Base-by-base conservation (phyloP, 495 filamentous ascomycete species). In the Penicillium arizonense region DNA sequence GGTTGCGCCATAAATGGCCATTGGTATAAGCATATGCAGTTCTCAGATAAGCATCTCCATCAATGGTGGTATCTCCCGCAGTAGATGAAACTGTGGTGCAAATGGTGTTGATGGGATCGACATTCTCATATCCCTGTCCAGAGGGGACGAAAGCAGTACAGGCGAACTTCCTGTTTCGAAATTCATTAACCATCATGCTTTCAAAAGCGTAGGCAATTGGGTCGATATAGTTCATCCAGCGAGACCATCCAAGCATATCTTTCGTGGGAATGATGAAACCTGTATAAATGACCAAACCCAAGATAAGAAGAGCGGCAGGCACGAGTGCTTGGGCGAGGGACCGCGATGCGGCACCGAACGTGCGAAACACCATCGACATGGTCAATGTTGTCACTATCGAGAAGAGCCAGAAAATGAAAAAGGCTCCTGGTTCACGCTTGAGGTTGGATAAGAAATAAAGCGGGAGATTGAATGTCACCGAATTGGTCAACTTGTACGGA, bases 1-100 rank as follows among this genome's bases (percentile, higher is more conserved):
- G 64, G 51, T 89, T 88, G 14, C 86, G 68, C 86, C 86, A 89
- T 24, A 87, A 76, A 56, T 89, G 82, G 16, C 62, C 68, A 34
- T 75, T 65, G 20, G 68, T 71, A 52, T 88, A 89, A 12, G 70
- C 36, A 72, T 79, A 93, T 12, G 78, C 65, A 4, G 71, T 70
- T 28, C 75, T 70, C 54, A 92, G 73, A 59, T 89, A 96, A 13
- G 61, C 71, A 52, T 90, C 9, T 69, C 78, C 81, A 5, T 73
- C 56, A 28, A 65, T 40, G 21, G 85, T 75, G 53, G 82, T 87
- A 14, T 71, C 67, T 73, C 28, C 84, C 81, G 23, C 55, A 47
- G 16, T 88, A 78, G 12, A 53, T 24, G 0, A 60, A 38, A 1
- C 77, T 13, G 81, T 56, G 20, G 74, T 64, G 58, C 80, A 89